phyloP scores from a whole-genome alignment of 2,329 filamentous ascomycete genomes.

The Cladorrhinum sp. region DNA sequence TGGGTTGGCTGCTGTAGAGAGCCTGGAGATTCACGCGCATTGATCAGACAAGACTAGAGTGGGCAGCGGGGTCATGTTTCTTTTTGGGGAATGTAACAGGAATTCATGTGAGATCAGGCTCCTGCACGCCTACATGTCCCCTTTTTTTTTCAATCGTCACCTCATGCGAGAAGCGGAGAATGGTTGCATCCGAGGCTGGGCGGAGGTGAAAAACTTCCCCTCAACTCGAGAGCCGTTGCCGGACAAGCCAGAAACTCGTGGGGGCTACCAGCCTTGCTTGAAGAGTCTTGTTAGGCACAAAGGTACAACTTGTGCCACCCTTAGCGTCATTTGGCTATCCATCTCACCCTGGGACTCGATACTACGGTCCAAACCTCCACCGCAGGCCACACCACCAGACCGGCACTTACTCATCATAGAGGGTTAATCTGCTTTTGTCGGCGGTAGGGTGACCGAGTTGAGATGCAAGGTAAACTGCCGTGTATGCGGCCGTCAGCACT shows the following conservation, averaged over 20 bases:
- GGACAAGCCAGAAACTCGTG: background rate
- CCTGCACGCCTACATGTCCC: conserved; percentile 20
- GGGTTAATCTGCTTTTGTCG: conserved; percentile 10
- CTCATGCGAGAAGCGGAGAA: conserved; percentile 14
- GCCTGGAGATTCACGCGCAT: conserved; percentile 4
- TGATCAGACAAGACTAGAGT: conserved; percentile 6
- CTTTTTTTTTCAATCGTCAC: conserved; percentile 7
- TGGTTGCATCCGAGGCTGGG: conserved; percentile 17
- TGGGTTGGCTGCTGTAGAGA: background rate
- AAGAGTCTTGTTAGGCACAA: background rate
- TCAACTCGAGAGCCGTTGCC: background rate
- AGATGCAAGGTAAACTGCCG: conserved; percentile 18
- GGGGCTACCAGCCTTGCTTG: background rate
- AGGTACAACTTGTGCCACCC: background rate
- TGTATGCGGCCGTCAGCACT: conserved; percentile 7
- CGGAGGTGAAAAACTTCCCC: background rate
- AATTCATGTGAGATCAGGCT: conserved; percentile 28
- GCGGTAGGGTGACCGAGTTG: conserved; percentile 17
- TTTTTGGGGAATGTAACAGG: conserved; percentile 11
- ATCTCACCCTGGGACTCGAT: background rate
- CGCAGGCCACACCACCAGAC: background rate
- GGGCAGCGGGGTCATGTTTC: conserved; percentile 11
- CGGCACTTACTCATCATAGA: background rate
- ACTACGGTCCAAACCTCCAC: background rate
- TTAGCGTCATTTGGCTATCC: background rate